Evolutionary conservation across 768 basidiomycete genomes (phyloP), one percentile per base, ranked within the genome.

Genomic region (Suillus discolor): DNA sequence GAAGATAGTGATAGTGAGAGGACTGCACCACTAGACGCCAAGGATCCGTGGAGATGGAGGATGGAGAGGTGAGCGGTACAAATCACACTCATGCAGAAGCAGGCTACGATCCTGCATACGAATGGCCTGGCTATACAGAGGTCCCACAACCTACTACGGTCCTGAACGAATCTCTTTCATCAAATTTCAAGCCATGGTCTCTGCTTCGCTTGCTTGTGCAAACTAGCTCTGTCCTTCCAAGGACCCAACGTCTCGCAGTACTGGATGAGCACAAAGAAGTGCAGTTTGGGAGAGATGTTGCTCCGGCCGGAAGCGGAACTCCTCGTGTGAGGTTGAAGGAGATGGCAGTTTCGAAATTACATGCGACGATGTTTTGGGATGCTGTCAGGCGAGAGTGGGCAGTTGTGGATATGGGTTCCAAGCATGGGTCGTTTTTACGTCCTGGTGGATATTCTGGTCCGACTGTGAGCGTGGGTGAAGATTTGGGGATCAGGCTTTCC

Each of bases 331-430:
- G 93, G 54, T 77, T 95, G 42, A 92, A 90, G 76, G 92, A 94
- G 78, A 90, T 95, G 88, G 84, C 85, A 67, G 91, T 94, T 13
- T 93, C 91, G 3, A 94, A 94, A 76, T 68, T 90, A 62, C 93
- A 95, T 71, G 89, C 91, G 11, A 91, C 88, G 3, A 79, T 85
- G 1, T 94, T 85, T 72, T 93, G 88, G 89, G 88, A 93, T 72
- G 78, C 79, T 41, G 74, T 75, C 36, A 81, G 84, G 63, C 73
- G 77, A 16, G 84, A 85, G 65, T 94, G 92, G 92, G 83, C 85
- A 3, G 78, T 92, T 38, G 91, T 93, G 12, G 93, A 95, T 73
- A 91, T 91, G 88, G 93, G 91, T 12, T 92, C 90, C 62, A 90
- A 88, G 75, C 93, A 95, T 68, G 93, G 93, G 4, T 94, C 93